Conservation (phyloP, 257 asterid genomes). For the Sherardia arvensis region DNA sequence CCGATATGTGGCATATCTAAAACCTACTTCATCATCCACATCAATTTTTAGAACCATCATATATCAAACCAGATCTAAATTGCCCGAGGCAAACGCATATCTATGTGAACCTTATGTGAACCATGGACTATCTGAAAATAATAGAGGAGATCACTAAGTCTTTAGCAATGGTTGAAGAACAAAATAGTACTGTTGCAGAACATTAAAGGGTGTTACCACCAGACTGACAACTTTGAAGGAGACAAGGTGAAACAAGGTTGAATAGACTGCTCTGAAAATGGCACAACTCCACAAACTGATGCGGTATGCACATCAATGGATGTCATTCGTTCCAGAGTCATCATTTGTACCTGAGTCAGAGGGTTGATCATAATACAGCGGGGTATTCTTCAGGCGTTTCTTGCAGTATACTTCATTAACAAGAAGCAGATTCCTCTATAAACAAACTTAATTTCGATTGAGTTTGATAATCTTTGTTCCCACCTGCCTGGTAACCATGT, state of each 20-base stretch:
- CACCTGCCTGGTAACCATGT: conserved; percentile 21
- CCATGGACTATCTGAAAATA: conserved; percentile 55
- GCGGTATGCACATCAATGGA: conserved; percentile 30
- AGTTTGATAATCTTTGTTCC: conserved; percentile 13
- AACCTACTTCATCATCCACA: too few relatives aligned
- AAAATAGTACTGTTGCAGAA: conserved; percentile 22
- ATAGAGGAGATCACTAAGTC: conserved; percentile 63
- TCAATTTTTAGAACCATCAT: too few relatives aligned
- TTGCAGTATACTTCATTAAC: conserved; percentile 28
- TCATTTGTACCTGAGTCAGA: conserved; percentile 61
- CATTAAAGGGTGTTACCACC: conserved; percentile 25
- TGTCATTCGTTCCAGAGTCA: conserved; percentile 54
- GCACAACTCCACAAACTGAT: conserved; percentile 25
- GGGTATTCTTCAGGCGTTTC: conserved; percentile 46
- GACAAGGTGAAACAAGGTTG: conserved; percentile 32
- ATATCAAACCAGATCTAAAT: too few relatives aligned
- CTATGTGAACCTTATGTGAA: too few relatives aligned
- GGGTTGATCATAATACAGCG: conserved; percentile 33
- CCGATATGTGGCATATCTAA: too few relatives aligned
- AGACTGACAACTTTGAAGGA: conserved; percentile 27
- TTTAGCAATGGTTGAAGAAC: conserved; percentile 39
- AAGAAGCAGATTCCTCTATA: conserved; percentile 24
- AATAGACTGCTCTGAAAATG: conserved; percentile 24
- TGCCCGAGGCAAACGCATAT: too few relatives aligned
- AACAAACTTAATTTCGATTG: conserved; percentile 19